These are phyloP conservation scores for Polychaeton citri DNA, from an alignment of 2,329 filamentous ascomycete species.

Conservation along the genomic window DNA sequence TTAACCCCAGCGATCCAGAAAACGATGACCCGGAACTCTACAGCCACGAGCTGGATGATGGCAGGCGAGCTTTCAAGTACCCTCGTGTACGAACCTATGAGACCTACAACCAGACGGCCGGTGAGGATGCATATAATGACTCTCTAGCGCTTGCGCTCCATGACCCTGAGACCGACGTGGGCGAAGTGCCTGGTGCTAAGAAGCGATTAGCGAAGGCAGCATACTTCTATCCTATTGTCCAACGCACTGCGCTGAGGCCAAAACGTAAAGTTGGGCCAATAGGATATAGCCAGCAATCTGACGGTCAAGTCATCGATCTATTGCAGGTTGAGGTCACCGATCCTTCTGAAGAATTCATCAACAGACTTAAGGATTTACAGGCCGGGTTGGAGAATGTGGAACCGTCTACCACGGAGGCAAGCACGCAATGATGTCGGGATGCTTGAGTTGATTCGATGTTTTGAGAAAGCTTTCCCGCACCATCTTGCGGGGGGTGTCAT, in stretches of 20 bases:
- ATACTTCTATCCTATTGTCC: conserved; percentile 49
- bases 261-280: conserved; percentile 31
- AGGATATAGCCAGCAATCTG: background rate
- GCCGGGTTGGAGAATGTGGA: background rate
- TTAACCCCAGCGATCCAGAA: conserved; percentile 39
- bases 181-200: conserved; percentile 19
- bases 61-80: conserved; percentile 36
- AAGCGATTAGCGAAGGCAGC: conserved; percentile 38
- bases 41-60: conserved; percentile 28
- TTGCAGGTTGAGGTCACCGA: background rate
- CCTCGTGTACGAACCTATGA: conserved; percentile 48
- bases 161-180: conserved; percentile 29
- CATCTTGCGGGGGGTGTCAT: background rate
- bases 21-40: conserved; percentile 41
- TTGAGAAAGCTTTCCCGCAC: too few relatives aligned
- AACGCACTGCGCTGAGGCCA: conserved; percentile 39
- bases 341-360: background rate
- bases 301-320: background rate
- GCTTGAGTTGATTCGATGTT: background rate
- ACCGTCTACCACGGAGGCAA: background rate
- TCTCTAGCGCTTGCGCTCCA: conserved; percentile 44
- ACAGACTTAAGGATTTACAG: background rate
- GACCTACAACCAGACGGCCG: conserved; percentile 39
- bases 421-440: too few relatives aligned
- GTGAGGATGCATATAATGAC: conserved; percentile 41